Conservation (phyloP, 768 basidiomycete species). For the Leccinum barrowsii region DNA sequence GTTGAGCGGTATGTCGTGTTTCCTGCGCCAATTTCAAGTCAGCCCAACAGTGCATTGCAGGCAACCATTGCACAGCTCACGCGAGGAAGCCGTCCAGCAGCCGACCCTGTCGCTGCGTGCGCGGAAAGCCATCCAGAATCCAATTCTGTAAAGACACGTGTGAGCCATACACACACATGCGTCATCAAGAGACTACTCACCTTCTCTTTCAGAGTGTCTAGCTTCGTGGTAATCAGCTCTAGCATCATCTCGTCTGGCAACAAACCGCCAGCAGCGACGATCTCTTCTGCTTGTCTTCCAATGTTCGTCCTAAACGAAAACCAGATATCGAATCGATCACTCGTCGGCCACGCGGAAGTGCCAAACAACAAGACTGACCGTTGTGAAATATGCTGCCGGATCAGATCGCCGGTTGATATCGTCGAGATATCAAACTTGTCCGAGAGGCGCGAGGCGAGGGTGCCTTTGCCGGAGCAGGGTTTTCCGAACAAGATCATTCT, state of each 20-base stretch:
- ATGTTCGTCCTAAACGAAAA: constrained; percentile 52
- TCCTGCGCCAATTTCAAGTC: constrained; percentile 36
- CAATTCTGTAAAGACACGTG: constrained; percentile 54
- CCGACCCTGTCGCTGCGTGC: constrained; percentile 76
- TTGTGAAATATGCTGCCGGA: constrained; percentile 77
- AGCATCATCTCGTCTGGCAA: constrained; percentile 78
- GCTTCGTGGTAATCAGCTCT: constrained; percentile 65
- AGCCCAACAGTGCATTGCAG: background rate
- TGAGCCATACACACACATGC: background rate
- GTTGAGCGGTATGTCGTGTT: constrained; percentile 61
- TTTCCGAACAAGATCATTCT: constrained; percentile 55
- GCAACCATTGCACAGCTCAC: constrained; percentile 35
- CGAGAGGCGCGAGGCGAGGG: constrained; percentile 66
- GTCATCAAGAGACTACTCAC: constrained; percentile 33
- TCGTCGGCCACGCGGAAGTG: background rate
- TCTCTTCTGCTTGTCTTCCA: constrained; percentile 69
- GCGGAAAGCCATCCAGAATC: constrained; percentile 90
- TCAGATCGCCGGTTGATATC: constrained; percentile 79
- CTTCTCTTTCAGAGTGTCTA: constrained; percentile 61
- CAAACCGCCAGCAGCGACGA: constrained; percentile 74
- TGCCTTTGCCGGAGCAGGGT: constrained; percentile 79
- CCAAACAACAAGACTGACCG: constrained; percentile 32
- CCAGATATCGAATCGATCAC: background rate
- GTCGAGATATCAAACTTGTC: constrained; percentile 71
- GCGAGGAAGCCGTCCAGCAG: constrained; percentile 70